Evolutionary conservation across 805 yeast species (phyloP).

Genomic region (Candida silvicultrix): DNA sequence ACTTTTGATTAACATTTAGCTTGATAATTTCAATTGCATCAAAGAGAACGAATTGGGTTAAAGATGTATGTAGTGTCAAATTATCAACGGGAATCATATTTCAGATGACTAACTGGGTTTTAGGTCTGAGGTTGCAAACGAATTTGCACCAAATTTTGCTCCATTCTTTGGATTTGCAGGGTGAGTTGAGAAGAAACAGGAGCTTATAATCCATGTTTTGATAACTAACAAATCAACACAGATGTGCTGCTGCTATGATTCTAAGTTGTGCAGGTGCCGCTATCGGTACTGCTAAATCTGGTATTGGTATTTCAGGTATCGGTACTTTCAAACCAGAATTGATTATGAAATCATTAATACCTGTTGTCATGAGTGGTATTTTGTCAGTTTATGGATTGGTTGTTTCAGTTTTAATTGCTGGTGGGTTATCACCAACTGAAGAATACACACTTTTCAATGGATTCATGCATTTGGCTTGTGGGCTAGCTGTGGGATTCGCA

Average conservation of each 20-base stretch:
- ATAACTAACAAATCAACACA: slow-evolving; percentile 11
- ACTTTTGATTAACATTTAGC: too few relatives aligned
- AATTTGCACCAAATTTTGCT: slow-evolving; percentile 84
- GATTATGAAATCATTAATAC: slow-evolving; percentile 91
- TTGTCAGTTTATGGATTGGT: slow-evolving; percentile 95
- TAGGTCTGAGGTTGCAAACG: slow-evolving; percentile 40
- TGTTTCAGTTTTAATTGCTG: slow-evolving; percentile 93
- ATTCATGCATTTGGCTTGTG: slow-evolving; percentile 97
- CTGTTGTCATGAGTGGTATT: slow-evolving; percentile 98
- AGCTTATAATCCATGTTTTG: not conserved
- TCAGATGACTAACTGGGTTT: slow-evolving; percentile 5
- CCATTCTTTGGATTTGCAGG: slow-evolving; percentile 98
- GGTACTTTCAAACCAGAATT: slow-evolving; percentile 97
- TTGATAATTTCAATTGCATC: too few relatives aligned
- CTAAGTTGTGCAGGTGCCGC: slow-evolving; percentile 97
- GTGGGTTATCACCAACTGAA: slow-evolving; percentile 72
- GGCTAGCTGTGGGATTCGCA: slow-evolving; percentile 92
- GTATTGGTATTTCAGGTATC: slow-evolving; percentile 96
- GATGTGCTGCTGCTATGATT: slow-evolving; percentile 86
- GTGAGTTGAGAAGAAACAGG: slow-evolving; percentile 20
- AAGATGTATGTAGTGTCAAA: not conserved
- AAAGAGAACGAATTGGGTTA: too few relatives aligned
- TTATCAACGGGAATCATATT: too few relatives aligned
- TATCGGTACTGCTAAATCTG: slow-evolving; percentile 96
- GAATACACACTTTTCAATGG: slow-evolving; percentile 88